Evolutionary conservation across 805 yeast species (phyloP), one percentile per base, ranked within the genome.

Genomic region (Groenewaldozyma tartarivorans): DNA sequence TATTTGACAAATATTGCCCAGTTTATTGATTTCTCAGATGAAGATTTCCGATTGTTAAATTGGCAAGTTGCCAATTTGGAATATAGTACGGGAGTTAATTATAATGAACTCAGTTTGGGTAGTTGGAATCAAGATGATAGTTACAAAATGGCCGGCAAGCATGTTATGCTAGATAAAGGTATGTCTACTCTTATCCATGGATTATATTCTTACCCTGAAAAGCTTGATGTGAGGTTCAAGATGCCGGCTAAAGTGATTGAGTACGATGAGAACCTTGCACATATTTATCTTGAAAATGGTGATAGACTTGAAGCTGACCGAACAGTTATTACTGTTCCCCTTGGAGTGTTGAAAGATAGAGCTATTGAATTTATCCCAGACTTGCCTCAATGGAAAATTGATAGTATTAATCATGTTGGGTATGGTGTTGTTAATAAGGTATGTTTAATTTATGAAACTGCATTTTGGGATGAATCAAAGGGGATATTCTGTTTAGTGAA

Each of bases 31-130:
- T 46, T 65, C n/a, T 51, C 53, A 5, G 58, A 54, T 4, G 50
- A 58, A 33, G 70, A 66, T 34, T 33, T 57, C 17, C 53, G 60
- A 5, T 50, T 66, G 2, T 46, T 65, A 31, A 59, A 58, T 33
- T 65, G 70, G 70, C 62, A 66, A 38, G 54, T 54, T 35, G 66
- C 69, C 9, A 64, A 65, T 42, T 51, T 64, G 26, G 70, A 65
- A 51, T 61, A 60, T 47, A 48, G 54, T 18, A 51, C 56, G 27
- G 68, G 67, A 11, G 56, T 63, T 16, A 41, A 50, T 11, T 45
- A 63, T 17, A 56, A 62, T 36, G 47, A 55, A 21, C 53, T 64
- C 20, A 58, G 67, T 39, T 49, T 65, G 16, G 50, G 59, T 5
- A 50, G 60, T 16, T 65, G 70, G 70, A 63, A 64, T 20, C 69